Evolutionary conservation across 768 basidiomycete species (phyloP).

Genomic region (Mycena sanguinolenta): DNA sequence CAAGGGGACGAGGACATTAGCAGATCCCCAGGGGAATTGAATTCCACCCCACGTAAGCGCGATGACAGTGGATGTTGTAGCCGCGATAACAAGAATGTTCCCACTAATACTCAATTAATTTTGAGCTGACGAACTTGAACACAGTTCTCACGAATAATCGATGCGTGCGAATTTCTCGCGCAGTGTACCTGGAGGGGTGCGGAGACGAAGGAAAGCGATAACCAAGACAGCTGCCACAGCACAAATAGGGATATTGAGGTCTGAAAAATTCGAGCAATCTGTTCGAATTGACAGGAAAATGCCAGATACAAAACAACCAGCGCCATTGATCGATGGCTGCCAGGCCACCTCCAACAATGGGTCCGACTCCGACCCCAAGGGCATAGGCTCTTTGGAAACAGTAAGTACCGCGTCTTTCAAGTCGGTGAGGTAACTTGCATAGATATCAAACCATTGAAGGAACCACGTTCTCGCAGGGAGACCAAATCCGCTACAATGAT

Average conservation of each 20-base stretch:
- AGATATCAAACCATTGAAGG: conserved; percentile 52
- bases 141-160: conserved; percentile 29
- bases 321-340: conserved; percentile 51
- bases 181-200: conserved; percentile 40
- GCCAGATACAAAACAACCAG: conserved; percentile 33
- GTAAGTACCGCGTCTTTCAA: conserved; percentile 5
- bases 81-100: not conserved
- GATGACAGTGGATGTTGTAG: not conserved
- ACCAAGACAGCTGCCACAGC: conserved; percentile 14
- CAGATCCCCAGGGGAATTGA: not conserved
- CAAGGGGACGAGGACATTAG: not conserved
- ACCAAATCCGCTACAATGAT: conserved; percentile 63
- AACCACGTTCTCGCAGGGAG: conserved; percentile 60
- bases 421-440: conserved; percentile 40
- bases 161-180: conserved; percentile 45
- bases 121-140: no score
- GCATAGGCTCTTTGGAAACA: conserved; percentile 46
- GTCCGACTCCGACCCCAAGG: conserved; percentile 50
- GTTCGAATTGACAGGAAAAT: no score
- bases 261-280: no score
- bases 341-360: conserved; percentile 53
- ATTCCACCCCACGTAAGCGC: not conserved
- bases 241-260: conserved; percentile 8
- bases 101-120: not conserved
- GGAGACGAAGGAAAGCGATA: conserved; percentile 7